These are phyloP conservation scores for Colletotrichum spinosum DNA, from an alignment of 2,329 filamentous ascomycete genomes.

Conservation along the genomic window DNA sequence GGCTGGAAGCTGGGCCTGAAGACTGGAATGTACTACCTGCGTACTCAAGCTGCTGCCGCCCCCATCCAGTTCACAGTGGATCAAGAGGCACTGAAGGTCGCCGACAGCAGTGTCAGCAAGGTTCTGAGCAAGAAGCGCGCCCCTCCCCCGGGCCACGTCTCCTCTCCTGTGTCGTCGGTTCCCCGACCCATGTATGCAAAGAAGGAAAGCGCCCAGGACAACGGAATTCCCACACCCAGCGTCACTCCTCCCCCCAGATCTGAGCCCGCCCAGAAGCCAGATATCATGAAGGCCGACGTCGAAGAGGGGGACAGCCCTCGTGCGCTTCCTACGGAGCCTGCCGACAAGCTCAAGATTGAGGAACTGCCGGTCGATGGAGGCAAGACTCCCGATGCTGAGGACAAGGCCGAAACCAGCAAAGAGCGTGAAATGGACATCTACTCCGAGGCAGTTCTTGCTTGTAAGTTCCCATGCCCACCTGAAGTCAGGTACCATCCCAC, in stretches of 20 bases:
- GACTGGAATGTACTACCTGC: constrained; percentile 99
- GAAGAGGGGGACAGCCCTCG: constrained; percentile 85
- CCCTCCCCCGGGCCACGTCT: constrained; percentile 67
- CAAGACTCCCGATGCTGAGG: constrained; percentile 75
- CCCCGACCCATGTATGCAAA: constrained; percentile 75
- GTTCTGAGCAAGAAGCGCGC: constrained; percentile 76
- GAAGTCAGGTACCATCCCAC: constrained; percentile 20
- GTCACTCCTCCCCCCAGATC: constrained; percentile 72
- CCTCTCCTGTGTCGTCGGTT: constrained; percentile 67
- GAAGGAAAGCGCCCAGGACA: constrained; percentile 61
- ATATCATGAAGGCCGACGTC: constrained; percentile 80
- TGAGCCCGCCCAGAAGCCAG: constrained; percentile 68
- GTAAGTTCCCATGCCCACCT: constrained; percentile 62
- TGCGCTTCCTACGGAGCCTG: constrained; percentile 78
- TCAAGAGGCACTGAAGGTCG: constrained; percentile 91
- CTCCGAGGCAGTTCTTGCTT: constrained; percentile 89
- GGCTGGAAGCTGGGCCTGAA: constrained; percentile 99
- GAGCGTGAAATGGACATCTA: constrained; percentile 93
- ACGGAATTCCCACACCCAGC: constrained; percentile 77
- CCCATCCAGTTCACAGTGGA: constrained; percentile 99
- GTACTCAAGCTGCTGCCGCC: constrained; percentile 94
- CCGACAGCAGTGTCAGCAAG: constrained; percentile 80
- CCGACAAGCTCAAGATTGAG: constrained; percentile 71
- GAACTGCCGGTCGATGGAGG: constrained; percentile 68
- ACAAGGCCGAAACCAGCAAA: constrained; percentile 76